Percentiles rank a stretch among this genome's conserved stretches.
These are phyloP conservation scores for Sparassis latifolia DNA, from an alignment of 1,284 basidiomycete species.

Conservation along the genomic window DNA sequence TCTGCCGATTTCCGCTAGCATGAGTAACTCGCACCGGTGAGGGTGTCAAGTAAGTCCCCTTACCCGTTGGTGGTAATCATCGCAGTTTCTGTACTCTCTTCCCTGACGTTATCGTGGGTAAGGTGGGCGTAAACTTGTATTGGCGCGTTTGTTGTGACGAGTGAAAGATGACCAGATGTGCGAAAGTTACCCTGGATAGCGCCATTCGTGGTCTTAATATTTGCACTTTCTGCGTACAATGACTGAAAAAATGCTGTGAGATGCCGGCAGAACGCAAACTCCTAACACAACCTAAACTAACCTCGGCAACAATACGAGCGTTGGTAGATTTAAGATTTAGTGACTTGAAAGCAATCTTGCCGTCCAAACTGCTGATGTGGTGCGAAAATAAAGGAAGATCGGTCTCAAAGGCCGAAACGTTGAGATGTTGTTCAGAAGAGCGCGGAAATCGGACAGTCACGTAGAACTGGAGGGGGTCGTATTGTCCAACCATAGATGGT, in stretches of 20 bases:
- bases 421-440: background rate
- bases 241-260: slow-evolving; percentile 21
- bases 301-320: slow-evolving; percentile 9
- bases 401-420: slow-evolving; percentile 17
- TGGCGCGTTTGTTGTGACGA: slow-evolving; percentile 32
- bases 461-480: slow-evolving; percentile 9
- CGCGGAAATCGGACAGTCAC: slow-evolving; percentile 17
- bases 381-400: slow-evolving; percentile 17
- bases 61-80: slow-evolving; percentile 31
- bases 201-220: slow-evolving; percentile 29
- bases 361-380: slow-evolving; percentile 9
- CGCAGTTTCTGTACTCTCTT: slow-evolving; percentile 16
- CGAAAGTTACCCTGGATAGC: slow-evolving; percentile 36
- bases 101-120: slow-evolving; percentile 21
- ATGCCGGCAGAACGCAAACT: background rate
- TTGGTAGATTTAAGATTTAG: slow-evolving; percentile 11
- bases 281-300: background rate
- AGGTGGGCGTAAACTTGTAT: slow-evolving; percentile 32
- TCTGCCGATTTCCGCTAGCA: slow-evolving; percentile 7
- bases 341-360: slow-evolving; percentile 12
- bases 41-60: background rate
- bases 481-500: background rate
- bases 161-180: slow-evolving; percentile 25
- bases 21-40: background rate
- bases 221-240: slow-evolving; percentile 24